Base-by-base conservation (phyloP, 78 protist species). In the Planoprotostelium fungivorum region DNA sequence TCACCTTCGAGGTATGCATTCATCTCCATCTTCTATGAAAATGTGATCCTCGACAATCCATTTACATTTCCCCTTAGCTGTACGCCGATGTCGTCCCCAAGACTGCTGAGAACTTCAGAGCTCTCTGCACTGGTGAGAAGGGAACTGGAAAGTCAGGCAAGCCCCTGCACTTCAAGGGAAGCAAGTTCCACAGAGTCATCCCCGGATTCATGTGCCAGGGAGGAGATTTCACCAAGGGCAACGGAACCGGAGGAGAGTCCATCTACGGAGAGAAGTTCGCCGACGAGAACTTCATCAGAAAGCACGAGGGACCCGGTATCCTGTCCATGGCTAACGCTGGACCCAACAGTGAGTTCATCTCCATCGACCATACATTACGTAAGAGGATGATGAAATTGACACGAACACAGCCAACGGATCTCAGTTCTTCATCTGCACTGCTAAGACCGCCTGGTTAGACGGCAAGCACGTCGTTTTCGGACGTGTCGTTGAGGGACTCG, bases 221-320 rank as follows among this genome's bases (percentile, higher is more conserved):
- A 84, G 99, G 99, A 1, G 99, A 99, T 90, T 97, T 99, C 91
- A 97, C 99, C 86, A 63, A 38, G 16, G 97, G 97, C 31, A 88
- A 98, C 85, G 99, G 99, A 34, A 97, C 98, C n/a, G 99, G 99
- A 29, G 99, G 96, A 28, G 95, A 97, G 92, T 96, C 98, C 87
- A 97, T 97, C 95, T 97, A 95, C 89, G 99, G 94, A 86, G 91
- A 0, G 38, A 93, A 92, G 89, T 97, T 97, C 88, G 83, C 38
- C 37, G 98, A 96, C 90, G 98, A 97, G 91, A 95, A 94, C 94
- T 97, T 97, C 95, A 94, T 37, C 38, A 10, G 86, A 9, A 96
- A 92, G 85, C 98, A 97, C 96, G 36, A 34, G 37, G 94, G 89
- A n/a, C 89, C 91, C 35, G 97, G 97, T 31, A 34, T 84, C 29